Evolutionary conservation across 805 yeast species (phyloP).

Genomic region (Phaffomyces thermotolerans): DNA sequence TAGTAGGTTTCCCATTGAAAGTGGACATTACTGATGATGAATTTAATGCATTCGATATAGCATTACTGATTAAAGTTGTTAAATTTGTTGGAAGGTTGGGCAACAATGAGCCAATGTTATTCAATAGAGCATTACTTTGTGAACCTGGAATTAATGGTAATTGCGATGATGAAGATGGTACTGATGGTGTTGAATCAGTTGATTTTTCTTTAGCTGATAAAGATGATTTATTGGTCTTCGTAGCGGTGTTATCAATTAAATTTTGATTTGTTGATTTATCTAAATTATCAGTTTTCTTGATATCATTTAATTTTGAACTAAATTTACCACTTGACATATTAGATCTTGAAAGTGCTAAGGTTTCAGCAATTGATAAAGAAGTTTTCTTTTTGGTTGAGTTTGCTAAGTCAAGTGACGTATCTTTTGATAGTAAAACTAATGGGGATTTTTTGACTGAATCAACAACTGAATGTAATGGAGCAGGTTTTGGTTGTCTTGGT

Average conservation of each 20-base stretch:
- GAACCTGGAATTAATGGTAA: conserved; percentile 9
- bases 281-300: neutral
- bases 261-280: too few relatives aligned
- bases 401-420: conserved; percentile 22
- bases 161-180: neutral
- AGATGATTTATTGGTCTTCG: too few relatives aligned
- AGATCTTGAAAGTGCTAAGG: conserved; percentile 47
- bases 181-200: neutral
- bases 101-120: conserved; percentile 1
- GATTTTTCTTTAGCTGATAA: neutral
- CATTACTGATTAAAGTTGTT: conserved; percentile 17
- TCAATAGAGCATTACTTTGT: conserved; percentile 10
- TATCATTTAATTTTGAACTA: conserved; percentile 19
- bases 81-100: conserved; percentile 21
- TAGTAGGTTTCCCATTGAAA: neutral
- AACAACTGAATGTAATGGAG: too few relatives aligned
- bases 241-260: neutral
- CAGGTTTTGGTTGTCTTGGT: conserved; percentile 15
- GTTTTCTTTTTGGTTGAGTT: conserved; percentile 17
- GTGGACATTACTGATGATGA: neutral
- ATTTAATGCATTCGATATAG: conserved; percentile 19
- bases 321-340: conserved; percentile 32
- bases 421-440: conserved; percentile 19
- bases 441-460: conserved; percentile 13
- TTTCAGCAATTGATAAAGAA: conserved; percentile 49